phyloP scores from a whole-genome alignment of 1,284 basidiomycete species.

The Trichosporon sp. region DNA sequence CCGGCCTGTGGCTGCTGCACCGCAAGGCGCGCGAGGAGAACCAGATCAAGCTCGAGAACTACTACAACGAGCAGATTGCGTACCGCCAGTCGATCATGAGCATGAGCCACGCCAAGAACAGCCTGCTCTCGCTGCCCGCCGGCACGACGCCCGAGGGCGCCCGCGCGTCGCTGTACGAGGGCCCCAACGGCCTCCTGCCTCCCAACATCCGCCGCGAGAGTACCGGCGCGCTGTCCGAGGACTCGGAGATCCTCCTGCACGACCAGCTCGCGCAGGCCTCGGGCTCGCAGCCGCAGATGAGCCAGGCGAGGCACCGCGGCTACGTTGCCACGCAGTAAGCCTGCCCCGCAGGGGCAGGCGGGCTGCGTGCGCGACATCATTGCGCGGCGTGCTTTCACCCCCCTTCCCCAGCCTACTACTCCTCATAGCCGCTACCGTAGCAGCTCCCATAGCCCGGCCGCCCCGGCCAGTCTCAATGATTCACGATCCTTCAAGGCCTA shows the following conservation, averaged over 20 bases:
- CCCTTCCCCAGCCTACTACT: not conserved
- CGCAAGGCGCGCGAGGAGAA: constrained; percentile 65
- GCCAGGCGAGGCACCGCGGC: constrained; percentile 15
- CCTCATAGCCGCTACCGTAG: not conserved
- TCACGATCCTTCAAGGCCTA: not conserved
- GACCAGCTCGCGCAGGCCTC: constrained; percentile 3
- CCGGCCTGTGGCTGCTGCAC: constrained; percentile 66
- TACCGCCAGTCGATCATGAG: constrained; percentile 51
- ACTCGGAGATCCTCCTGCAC: constrained; percentile 18
- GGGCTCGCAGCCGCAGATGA: constrained; percentile 3
- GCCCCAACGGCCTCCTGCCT: constrained; percentile 24
- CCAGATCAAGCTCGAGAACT: constrained; percentile 72
- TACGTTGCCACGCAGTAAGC: not conserved
- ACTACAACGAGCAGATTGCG: constrained; percentile 68
- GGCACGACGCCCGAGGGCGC: constrained; percentile 25
- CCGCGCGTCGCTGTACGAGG: constrained; percentile 24
- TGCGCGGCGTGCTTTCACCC: not conserved
- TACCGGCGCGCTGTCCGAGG: constrained; percentile 24
- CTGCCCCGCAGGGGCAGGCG: not conserved
- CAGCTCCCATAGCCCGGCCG: too few relatives aligned
- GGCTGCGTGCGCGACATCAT: too few relatives aligned
- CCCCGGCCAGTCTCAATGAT: not conserved
- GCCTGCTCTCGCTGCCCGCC: constrained; percentile 37
- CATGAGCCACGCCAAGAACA: constrained; percentile 47
- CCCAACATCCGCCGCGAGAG: constrained; percentile 40